A percentile compares a stretch with the other conserved stretches of the same genome.
These are phyloP conservation scores for Malus fusca DNA, from an alignment of 306 rosid species.

Conservation along the genomic window DNA sequence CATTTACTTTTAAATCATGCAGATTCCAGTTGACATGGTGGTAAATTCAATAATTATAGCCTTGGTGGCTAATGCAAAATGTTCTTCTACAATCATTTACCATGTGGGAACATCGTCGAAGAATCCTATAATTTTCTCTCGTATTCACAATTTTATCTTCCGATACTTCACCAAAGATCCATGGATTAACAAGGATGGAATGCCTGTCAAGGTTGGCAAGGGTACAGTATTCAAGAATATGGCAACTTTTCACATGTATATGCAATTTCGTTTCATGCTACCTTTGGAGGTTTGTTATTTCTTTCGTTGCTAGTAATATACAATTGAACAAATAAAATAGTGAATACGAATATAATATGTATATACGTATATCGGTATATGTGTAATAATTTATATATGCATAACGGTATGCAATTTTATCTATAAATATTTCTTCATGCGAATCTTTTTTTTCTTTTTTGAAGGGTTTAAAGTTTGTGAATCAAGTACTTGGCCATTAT, in stretches of 20 bases:
- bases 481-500: not conserved
- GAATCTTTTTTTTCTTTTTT: not conserved
- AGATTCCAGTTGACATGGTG: slow-evolving; percentile 53
- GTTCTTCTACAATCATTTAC: slow-evolving; percentile 15
- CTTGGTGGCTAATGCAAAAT: slow-evolving; percentile 18
- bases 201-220: slow-evolving; percentile 7
- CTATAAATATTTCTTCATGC: not conserved
- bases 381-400: not conserved
- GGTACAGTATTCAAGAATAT: not conserved
- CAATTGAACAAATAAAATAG: not conserved
- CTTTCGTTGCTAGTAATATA: not conserved
- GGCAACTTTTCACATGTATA: slow-evolving; percentile 14
- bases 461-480: slow-evolving; percentile 27
- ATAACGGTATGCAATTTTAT: not conserved
- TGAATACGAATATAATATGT: too few relatives aligned
- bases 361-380: too few relatives aligned
- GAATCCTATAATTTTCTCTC: slow-evolving; percentile 20
- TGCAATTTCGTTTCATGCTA: slow-evolving; percentile 7
- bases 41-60: slow-evolving; percentile 32
- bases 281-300: slow-evolving; percentile 29
- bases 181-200: slow-evolving; percentile 8
- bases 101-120: slow-evolving; percentile 34
- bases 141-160: not conserved
- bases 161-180: slow-evolving; percentile 21
- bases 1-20: not conserved